Evolutionary conservation across 192 early-diverging fungal species (phyloP).

Genomic region (Linnemannia zychae): DNA sequence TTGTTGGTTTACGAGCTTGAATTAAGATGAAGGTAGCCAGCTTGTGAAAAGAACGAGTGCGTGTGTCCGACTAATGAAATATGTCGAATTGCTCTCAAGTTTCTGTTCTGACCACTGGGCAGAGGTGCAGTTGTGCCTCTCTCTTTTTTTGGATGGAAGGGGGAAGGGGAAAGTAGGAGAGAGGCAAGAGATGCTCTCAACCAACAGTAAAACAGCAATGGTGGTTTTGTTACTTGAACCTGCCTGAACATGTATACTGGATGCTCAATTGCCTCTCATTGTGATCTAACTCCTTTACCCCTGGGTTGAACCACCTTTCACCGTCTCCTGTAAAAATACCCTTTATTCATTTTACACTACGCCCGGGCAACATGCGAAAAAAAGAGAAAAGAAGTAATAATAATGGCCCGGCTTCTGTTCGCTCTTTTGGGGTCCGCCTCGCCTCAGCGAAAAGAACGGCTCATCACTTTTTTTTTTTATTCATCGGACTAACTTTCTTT

Average conservation of each 20-base stretch:
- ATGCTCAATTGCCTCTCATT: too few species aligned
- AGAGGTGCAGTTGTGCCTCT: not conserved
- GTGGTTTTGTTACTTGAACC: not conserved
- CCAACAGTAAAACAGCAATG: not conserved
- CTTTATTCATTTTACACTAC: not conserved
- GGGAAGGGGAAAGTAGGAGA: not conserved
- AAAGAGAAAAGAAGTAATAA: not conserved
- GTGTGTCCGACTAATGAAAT: slow-evolving; percentile 1
- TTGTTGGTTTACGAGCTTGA: too few species aligned
- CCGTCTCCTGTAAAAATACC: not conserved
- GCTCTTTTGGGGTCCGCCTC: slow-evolving; percentile 5
- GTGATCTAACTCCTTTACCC: not conserved
- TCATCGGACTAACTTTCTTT: slow-evolving; percentile 11
- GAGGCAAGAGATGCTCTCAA: not conserved
- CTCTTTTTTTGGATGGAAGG: slow-evolving; percentile 6
- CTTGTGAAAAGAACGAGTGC: not conserved
- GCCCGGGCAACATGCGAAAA: not conserved
- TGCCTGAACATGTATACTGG: not conserved
- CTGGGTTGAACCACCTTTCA: not conserved
- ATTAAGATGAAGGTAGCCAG: not conserved
- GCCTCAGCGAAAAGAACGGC: not conserved
- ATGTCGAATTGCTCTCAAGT: slow-evolving; percentile 1
- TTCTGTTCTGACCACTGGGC: not conserved
- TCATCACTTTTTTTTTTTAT: not conserved
- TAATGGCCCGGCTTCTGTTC: not conserved